phyloP scores from a whole-genome alignment of 176 grass and related monocot genomes.

The Hsuehochloa calcarea region DNA sequence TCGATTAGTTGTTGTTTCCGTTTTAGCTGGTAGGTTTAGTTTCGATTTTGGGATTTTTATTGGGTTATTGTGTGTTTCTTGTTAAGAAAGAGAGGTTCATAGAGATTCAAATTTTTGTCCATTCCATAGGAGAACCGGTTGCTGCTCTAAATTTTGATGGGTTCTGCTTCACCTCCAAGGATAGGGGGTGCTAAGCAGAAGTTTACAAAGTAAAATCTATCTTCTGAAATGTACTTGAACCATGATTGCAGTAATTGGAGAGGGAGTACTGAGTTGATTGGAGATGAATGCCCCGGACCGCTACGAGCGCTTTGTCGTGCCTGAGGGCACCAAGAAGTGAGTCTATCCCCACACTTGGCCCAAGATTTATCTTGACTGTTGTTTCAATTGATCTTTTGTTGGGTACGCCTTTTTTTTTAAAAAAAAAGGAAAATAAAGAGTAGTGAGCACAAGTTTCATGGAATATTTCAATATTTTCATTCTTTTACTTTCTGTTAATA shows the following conservation, averaged over 20 bases:
- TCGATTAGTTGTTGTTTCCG: neutral
- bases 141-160: neutral
- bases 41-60: neutral
- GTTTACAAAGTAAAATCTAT: neutral
- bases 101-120: neutral
- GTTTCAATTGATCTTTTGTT: neutral
- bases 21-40: neutral
- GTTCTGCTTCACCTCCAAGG: neutral
- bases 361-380: neutral
- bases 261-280: neutral
- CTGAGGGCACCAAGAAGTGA: slow-evolving; percentile 51
- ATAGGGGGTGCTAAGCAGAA: neutral
- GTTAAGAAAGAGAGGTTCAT: neutral
- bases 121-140: neutral
- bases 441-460: neutral
- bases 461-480: neutral
- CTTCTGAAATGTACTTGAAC: neutral
- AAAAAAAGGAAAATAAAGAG: too few species aligned
- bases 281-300: slow-evolving; percentile 47
- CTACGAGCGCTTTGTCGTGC: slow-evolving; percentile 45
- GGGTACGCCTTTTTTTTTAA: neutral
- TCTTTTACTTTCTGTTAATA: neutral
- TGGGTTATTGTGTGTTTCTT: neutral
- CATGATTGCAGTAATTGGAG: neutral
- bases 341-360: neutral